phyloP scores from a whole-genome alignment of 1,284 basidiomycete genomes.

The Neolentinus lepideus region DNA sequence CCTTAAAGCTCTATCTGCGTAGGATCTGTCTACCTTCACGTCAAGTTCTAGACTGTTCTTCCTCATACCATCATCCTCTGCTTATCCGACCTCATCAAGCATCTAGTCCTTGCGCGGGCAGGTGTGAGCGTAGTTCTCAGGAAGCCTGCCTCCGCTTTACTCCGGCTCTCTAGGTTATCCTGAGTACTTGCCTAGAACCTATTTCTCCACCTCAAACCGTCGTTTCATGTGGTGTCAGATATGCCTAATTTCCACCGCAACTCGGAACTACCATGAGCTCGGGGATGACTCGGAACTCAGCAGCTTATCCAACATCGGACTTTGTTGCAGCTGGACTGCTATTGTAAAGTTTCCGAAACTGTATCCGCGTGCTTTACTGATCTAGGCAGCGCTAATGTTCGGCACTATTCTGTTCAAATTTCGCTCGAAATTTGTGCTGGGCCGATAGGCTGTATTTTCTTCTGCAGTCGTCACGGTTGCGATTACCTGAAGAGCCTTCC shows the following conservation, averaged over 20 bases:
- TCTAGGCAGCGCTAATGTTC: neutral
- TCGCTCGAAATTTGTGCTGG: neutral
- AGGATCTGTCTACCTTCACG: neutral
- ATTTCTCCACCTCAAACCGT: neutral
- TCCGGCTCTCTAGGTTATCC: neutral
- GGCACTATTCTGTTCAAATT: neutral
- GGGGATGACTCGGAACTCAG: neutral
- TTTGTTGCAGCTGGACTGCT: neutral
- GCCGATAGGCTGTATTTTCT: no score
- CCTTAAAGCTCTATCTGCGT: no score
- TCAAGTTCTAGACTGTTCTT: neutral
- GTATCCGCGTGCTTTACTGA: neutral
- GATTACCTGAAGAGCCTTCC: no score
- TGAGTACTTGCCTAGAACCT: neutral
- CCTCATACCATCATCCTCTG: neutral
- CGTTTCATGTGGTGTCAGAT: neutral
- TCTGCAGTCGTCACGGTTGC: no score
- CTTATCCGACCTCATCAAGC: neutral
- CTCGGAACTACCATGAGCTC: neutral
- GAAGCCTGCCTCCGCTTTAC: neutral
- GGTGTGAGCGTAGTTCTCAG: neutral
- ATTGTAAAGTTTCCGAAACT: neutral
- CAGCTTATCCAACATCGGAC: neutral
- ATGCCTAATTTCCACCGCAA: neutral
- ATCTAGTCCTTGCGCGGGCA: neutral